These are phyloP conservation scores for Mentha longifolia DNA, from an alignment of 257 asterid genomes.

Conservation along the genomic window DNA sequence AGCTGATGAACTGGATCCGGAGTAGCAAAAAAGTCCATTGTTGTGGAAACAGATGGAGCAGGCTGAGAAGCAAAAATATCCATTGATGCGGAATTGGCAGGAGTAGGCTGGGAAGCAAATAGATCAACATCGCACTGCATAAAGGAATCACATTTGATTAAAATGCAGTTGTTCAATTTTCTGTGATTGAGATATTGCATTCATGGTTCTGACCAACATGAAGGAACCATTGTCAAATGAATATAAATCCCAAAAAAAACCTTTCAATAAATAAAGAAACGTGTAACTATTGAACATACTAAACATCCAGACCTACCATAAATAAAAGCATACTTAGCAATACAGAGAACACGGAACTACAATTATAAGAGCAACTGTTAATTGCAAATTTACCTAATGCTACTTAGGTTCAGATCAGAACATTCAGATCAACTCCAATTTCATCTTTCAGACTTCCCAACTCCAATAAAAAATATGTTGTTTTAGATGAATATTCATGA, in stretches of 20 bases:
- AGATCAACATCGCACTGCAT: constrained; percentile 73
- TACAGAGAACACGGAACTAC: not conserved
- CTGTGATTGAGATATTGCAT: constrained; percentile 5
- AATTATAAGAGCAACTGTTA: not conserved
- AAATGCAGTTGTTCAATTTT: not conserved
- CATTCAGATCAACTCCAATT: not conserved
- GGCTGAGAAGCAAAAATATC: constrained; percentile 78
- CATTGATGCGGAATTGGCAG: constrained; percentile 57
- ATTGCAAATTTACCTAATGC: constrained; percentile 7
- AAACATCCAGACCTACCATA: too few species aligned
- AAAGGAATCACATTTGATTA: not conserved
- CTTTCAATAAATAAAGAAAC: too few species aligned
- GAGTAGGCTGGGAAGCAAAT: constrained; percentile 69
- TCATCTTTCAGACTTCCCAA: constrained; percentile 8
- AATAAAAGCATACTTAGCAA: not conserved
- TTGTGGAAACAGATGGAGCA: constrained; percentile 54
- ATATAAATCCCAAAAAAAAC: too few species aligned
- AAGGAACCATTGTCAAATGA: too few species aligned
- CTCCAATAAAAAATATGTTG: not conserved
- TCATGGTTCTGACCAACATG: not conserved
- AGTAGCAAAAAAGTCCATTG: constrained; percentile 66
- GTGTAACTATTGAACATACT: too few species aligned
- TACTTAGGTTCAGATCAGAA: constrained; percentile 1
- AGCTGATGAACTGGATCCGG: constrained; percentile 58
- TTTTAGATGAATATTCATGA: not conserved